A percentile compares a stretch with the other conserved stretches of the same genome.
phyloP scores from a whole-genome alignment of 225 moss, liverwort and hornwort species.

The Lunularia cruciata region DNA sequence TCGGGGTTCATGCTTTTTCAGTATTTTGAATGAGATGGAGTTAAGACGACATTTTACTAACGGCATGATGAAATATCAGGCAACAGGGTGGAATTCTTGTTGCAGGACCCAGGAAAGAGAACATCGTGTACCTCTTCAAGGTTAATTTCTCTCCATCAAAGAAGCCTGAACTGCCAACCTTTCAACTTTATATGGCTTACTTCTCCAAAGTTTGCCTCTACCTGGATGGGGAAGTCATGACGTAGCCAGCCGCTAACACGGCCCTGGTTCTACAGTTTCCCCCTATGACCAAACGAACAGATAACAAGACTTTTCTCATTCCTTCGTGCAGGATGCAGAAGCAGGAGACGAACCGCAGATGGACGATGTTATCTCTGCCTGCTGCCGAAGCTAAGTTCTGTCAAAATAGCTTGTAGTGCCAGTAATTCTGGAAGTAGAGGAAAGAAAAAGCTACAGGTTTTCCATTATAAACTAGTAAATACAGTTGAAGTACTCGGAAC shows the following conservation, averaged over 20 bases:
- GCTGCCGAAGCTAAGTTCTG: constrained; percentile 19
- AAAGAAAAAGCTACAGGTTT: no score
- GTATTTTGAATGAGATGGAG: background rate
- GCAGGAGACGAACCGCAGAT: constrained; percentile 49
- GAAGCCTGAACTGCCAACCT: no score
- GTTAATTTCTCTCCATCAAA: background rate
- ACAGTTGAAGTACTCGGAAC: no score
- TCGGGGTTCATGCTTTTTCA: background rate
- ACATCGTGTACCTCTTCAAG: constrained; percentile 41
- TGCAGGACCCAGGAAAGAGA: constrained; percentile 35
- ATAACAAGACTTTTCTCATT: background rate
- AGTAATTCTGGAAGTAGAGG: no score
- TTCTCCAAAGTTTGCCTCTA: background rate
- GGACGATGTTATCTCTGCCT: constrained; percentile 36
- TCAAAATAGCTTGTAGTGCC: background rate
- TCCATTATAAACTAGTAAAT: no score
- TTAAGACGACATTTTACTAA: background rate
- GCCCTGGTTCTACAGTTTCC: no score
- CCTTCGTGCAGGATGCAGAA: constrained; percentile 35
- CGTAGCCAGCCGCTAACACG: background rate
- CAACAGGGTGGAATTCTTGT: constrained; percentile 53
- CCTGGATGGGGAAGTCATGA: no score
- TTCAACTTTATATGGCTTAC: no score
- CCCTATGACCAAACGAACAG: no score
- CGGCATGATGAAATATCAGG: constrained; percentile 33